Evolutionary conservation across 305 asterid species (phyloP).

Genomic region (Solanum hybrid): DNA sequence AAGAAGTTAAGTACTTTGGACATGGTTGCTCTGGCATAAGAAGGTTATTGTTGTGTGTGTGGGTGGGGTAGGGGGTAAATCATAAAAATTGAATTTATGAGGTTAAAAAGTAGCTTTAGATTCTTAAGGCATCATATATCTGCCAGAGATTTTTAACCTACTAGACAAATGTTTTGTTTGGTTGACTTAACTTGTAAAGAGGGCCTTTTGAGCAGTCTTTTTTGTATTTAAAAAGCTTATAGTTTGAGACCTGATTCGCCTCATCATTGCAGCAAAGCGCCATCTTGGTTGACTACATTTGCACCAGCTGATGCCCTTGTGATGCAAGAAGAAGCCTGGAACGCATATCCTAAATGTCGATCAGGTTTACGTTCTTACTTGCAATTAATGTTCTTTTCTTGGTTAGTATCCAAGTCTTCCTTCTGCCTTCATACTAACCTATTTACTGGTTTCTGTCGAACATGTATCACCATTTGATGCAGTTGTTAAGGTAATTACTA

Average conservation of each 20-base stretch:
- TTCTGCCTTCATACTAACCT: conserved; percentile 5
- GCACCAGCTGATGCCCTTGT: conserved; percentile 84
- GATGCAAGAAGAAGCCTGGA: conserved; percentile 98
- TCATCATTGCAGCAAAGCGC: conserved; percentile 59
- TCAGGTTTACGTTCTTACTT: conserved; percentile 40
- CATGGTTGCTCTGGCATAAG: neutral
- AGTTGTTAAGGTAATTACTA: conserved; percentile 65
- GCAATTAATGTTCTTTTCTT: neutral
- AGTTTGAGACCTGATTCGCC: neutral
- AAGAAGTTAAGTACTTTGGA: neutral
- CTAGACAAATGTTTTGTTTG: neutral
- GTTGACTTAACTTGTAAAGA: neutral
- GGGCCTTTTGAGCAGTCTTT: neutral
- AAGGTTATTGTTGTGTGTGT: neutral
- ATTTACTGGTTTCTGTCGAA: conserved; percentile 17
- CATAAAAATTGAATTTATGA: neutral
- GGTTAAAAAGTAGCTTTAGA: neutral
- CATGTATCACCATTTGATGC: conserved; percentile 18
- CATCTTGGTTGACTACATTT: conserved; percentile 66
- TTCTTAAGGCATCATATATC: neutral
- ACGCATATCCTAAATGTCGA: conserved; percentile 79
- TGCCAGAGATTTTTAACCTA: neutral
- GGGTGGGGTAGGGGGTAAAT: neutral
- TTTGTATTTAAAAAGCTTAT: neutral
- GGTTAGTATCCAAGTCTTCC: neutral